Evolutionary conservation across 2,329 filamentous ascomycete species (phyloP).

Genomic region (Fonsecaea pedrosoi): DNA sequence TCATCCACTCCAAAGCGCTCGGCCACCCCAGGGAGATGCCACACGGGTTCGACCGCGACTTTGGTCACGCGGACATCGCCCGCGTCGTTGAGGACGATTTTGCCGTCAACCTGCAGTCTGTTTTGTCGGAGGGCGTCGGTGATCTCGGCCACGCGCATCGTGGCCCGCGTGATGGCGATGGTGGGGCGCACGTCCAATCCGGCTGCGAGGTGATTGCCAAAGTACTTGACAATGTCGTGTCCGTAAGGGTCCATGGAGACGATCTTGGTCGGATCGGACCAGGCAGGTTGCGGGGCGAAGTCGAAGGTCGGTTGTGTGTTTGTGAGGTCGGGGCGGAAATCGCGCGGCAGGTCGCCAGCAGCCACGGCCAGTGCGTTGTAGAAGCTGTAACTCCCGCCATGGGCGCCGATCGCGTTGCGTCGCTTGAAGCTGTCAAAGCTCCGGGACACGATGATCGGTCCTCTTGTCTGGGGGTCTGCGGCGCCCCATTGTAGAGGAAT

Average conservation of each 20-base stretch:
- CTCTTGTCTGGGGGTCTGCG: slow-evolving; percentile 73
- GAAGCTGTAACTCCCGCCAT: slow-evolving; percentile 92
- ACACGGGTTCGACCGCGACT: slow-evolving; percentile 93
- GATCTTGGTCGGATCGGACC: slow-evolving; percentile 90
- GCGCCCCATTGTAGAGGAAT: slow-evolving; percentile 87
- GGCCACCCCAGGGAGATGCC: slow-evolving; percentile 86
- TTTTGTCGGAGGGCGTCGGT: slow-evolving; percentile 84
- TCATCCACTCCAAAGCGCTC: slow-evolving; percentile 95
- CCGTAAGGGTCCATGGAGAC: slow-evolving; percentile 97
- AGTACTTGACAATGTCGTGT: slow-evolving; percentile 76
- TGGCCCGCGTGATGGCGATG: slow-evolving; percentile 88
- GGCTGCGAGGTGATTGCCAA: slow-evolving; percentile 46
- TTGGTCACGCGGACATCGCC: slow-evolving; percentile 95
- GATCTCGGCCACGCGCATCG: slow-evolving; percentile 94
- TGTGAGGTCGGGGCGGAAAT: slow-evolving; percentile 79
- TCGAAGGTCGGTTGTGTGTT: slow-evolving; percentile 91
- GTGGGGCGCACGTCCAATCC: slow-evolving; percentile 86
- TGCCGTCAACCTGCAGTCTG: slow-evolving; percentile 62
- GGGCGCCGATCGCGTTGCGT: slow-evolving; percentile 76
- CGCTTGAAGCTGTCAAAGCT: slow-evolving; percentile 75
- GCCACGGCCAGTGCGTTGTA: slow-evolving; percentile 94
- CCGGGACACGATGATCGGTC: slow-evolving; percentile 86
- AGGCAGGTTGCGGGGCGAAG: slow-evolving; percentile 87
- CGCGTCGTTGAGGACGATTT: slow-evolving; percentile 77
- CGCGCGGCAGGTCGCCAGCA: slow-evolving; percentile 81